Evolutionary conservation across 2,329 filamentous ascomycete genomes (phyloP).

Genomic region (Talaromyces verruculosus): DNA sequence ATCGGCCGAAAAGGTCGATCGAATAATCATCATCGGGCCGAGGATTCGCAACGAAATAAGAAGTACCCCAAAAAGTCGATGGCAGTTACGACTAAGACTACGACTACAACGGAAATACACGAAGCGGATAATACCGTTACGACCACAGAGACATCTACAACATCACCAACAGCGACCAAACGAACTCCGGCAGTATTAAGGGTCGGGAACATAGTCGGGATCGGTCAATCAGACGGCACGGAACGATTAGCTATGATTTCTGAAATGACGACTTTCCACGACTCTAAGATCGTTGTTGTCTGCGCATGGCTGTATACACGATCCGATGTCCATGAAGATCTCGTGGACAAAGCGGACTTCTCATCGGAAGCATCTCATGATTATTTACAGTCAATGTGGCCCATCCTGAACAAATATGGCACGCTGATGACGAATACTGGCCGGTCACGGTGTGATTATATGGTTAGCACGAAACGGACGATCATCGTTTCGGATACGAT

Average conservation of each 20-base stretch:
- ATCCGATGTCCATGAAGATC: slow-evolving; percentile 12
- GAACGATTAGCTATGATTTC: slow-evolving; percentile 16
- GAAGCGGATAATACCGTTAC: neutral
- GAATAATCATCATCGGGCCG: neutral
- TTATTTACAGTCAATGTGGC: slow-evolving; percentile 7
- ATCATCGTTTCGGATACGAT: slow-evolving; percentile 14
- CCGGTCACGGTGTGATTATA: slow-evolving; percentile 12
- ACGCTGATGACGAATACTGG: neutral
- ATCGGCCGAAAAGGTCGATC: neutral
- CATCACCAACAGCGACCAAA: neutral
- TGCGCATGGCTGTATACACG: slow-evolving; percentile 19
- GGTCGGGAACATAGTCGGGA: slow-evolving; percentile 5
- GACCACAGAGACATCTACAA: neutral
- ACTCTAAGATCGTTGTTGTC: slow-evolving; percentile 13
- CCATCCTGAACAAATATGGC: neutral
- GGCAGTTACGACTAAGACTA: neutral
- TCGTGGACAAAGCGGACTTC: neutral
- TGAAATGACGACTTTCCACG: slow-evolving; percentile 16
- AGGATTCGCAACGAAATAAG: neutral
- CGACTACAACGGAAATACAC: neutral
- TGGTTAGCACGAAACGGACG: slow-evolving; percentile 17
- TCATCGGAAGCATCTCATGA: neutral
- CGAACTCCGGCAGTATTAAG: neutral
- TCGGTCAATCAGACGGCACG: neutral
- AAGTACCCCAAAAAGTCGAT: neutral